Percentiles rank a stretch among this genome's conserved stretches.
These are phyloP conservation scores for Strigomonas oncopelti DNA, from an alignment of 208 protist genomes.

Conservation along the genomic window DNA sequence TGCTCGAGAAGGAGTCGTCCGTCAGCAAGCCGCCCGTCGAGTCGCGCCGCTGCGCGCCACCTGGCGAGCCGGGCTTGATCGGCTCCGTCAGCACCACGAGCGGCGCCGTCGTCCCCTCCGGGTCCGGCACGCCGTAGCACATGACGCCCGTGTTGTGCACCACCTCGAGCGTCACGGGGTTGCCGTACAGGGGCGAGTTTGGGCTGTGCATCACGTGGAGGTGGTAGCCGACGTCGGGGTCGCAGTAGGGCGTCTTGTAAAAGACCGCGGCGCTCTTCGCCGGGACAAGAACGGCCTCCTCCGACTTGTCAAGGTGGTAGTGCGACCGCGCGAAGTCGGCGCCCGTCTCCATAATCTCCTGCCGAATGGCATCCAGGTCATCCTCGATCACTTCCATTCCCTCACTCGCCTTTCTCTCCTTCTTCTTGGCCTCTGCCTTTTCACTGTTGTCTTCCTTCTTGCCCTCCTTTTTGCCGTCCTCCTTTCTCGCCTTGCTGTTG, in stretches of 20 bases:
- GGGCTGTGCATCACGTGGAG: constrained; percentile 55
- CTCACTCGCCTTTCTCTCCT: constrained; percentile 25
- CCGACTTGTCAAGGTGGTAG: background rate
- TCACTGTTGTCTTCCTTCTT: constrained; percentile 9
- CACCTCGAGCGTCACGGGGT: constrained; percentile 71
- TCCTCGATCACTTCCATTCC: constrained; percentile 24
- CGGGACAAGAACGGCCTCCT: constrained; percentile 19
- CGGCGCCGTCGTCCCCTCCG: background rate
- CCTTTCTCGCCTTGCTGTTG: background rate
- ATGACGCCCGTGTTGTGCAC: constrained; percentile 67
- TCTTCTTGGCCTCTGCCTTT: constrained; percentile 18
- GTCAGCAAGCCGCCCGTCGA: background rate
- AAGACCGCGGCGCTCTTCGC: constrained; percentile 53
- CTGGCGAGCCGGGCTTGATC: background rate
- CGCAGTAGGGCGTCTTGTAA: constrained; percentile 42
- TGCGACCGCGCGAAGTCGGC: background rate
- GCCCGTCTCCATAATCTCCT: background rate
- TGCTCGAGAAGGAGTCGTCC: background rate
- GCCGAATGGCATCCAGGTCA: constrained; percentile 11
- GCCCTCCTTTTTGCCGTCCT: background rate
- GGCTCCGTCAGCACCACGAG: background rate
- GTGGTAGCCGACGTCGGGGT: constrained; percentile 52
- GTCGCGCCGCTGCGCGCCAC: too few species aligned
- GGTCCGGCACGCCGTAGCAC: constrained; percentile 36
- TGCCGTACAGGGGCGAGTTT: constrained; percentile 49